A percentile compares a stretch with the other conserved stretches of the same genome.
These are phyloP conservation scores for Fagopyrum homotropicum DNA, from an alignment of 148 eudicot genomes.

Conservation along the genomic window DNA sequence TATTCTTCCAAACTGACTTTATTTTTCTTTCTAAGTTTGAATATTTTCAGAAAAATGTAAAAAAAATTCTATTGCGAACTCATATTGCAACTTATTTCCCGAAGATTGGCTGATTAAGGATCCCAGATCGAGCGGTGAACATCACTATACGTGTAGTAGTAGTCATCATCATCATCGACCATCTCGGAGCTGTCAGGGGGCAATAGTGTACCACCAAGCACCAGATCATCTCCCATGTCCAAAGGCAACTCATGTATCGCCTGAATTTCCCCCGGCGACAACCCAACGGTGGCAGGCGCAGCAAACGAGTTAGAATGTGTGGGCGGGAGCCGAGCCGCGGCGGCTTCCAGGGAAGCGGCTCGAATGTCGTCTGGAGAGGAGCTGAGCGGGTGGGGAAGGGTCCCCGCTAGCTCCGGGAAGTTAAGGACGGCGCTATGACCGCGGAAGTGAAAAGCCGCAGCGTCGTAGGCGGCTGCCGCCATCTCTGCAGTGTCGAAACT, in stretches of 20 bases:
- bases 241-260: conserved; percentile 62
- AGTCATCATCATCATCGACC: not conserved
- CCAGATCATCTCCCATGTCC: conserved; percentile 23
- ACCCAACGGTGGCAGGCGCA: conserved; percentile 35
- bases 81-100: no score
- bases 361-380: conserved; percentile 46
- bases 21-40: no score
- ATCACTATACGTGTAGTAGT: not conserved
- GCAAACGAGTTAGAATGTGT: no score
- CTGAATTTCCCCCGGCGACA: conserved; percentile 64
- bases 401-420: conserved; percentile 41
- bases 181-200: conserved; percentile 6
- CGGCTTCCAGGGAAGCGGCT: conserved; percentile 42
- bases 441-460: conserved; percentile 46
- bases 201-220: conserved; percentile 13
- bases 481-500: conserved; percentile 59
- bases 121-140: conserved; percentile 8
- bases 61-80: no score
- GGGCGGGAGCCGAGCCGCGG: not conserved
- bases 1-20: no score
- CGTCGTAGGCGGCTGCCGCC: conserved; percentile 66
- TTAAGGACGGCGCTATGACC: conserved; percentile 41
- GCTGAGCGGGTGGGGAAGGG: conserved; percentile 38
- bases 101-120: not conserved
- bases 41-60: no score